Evolutionary conservation across 2,329 filamentous ascomycete species (phyloP), one percentile per base, ranked within the genome.

Genomic region (Cadophora luteo-olivacea): DNA sequence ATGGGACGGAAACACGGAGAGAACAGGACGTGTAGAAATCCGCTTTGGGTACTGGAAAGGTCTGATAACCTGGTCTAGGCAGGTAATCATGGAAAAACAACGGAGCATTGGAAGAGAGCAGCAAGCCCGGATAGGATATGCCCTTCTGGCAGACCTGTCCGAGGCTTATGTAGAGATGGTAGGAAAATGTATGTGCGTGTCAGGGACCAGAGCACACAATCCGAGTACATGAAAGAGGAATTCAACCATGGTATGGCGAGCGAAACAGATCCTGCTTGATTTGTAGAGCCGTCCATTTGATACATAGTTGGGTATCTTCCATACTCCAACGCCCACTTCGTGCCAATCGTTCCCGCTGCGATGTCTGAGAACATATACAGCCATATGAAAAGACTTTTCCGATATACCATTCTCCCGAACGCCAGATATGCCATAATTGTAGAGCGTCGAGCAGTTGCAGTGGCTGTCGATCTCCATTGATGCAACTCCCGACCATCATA

Each of bases 251-350:
- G 12, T 41, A 14, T 41, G 3, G 38, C 7, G 33, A 41, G 38
- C 7, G 9, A 52, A 29, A 25, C 8, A 2, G 33, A 36, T 11
- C 33, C 11, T 52, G 24, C 38, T 52, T 29, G 14, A 54, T 25
- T 32, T 32, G 16, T 24, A 54, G 25, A 54, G 25, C 14, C 45
- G 5, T 48, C 25, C 29, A 38, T 58, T 36, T 38, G 19, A 38
- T 58, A 11, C 4, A 16, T 57, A 57, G 52, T 57, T 57, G 52
- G 32, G 54, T 58, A 58, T 58, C 32, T n/a, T 22, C 54, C 54
- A 36, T 22, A 22, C 29, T 32, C 38, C 54, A 58, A 24, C n/a
- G 54, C 54, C 54, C 7, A 22, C 29, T 58, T 22, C 1, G 22
- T 22, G 54, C 54, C 54, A 58, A 29, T 36, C n/a, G 16, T 58